Conservation (phyloP, 2,329 filamentous ascomycete genomes). For the Clarireedia paspali region DNA sequence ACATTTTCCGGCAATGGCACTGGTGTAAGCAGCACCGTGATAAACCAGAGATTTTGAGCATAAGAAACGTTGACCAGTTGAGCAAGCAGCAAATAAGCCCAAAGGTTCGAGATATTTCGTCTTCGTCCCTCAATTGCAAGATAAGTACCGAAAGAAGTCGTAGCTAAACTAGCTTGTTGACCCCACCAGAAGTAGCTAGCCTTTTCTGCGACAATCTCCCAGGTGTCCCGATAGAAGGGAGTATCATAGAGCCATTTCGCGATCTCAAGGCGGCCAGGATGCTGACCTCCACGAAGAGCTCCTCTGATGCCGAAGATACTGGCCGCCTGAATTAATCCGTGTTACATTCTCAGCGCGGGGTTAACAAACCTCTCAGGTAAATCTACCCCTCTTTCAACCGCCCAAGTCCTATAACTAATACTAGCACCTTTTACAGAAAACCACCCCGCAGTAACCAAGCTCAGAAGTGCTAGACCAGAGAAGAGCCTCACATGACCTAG, state of each 20-base stretch:
- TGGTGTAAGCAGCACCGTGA: conserved; percentile 49
- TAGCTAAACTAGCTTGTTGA: conserved; percentile 49
- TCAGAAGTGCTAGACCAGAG: conserved; percentile 37
- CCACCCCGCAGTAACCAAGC: conserved; percentile 37
- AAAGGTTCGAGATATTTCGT: conserved; percentile 46
- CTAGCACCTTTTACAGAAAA: conserved; percentile 37
- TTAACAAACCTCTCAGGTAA: conserved; percentile 32
- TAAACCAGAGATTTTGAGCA: conserved; percentile 55
- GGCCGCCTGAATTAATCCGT: conserved; percentile 12
- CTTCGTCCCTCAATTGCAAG: conserved; percentile 51
- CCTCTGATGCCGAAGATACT: conserved; percentile 28
- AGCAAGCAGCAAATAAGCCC: conserved; percentile 50
- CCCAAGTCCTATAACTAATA: conserved; percentile 44
- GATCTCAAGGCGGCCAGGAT: conserved; percentile 25
- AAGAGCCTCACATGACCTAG: conserved; percentile 32
- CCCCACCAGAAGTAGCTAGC: conserved; percentile 54
- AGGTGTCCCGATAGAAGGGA: conserved; percentile 27
- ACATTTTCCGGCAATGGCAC: conserved; percentile 34
- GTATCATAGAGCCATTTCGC: conserved; percentile 26
- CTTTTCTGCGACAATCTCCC: conserved; percentile 47
- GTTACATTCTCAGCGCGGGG: background rate
- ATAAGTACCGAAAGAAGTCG: conserved; percentile 47
- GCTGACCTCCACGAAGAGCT: conserved; percentile 23
- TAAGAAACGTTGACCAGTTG: conserved; percentile 54
- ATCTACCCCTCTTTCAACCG: conserved; percentile 32